Evolutionary conservation across 768 basidiomycete species (phyloP).

Genomic region (Lanmaoa pseudosensibilis): DNA sequence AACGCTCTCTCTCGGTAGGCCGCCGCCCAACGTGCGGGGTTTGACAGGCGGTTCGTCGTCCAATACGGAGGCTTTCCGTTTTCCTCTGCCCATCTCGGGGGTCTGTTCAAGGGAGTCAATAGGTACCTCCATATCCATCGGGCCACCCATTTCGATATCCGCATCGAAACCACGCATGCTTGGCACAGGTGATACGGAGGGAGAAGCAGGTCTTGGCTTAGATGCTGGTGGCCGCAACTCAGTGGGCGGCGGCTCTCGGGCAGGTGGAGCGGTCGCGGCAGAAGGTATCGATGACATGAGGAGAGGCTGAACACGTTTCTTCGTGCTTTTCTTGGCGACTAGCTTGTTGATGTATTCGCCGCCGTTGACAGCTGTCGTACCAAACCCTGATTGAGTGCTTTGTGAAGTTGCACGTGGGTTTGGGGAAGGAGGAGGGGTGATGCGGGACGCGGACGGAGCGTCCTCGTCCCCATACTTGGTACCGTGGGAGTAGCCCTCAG

Average conservation of each 20-base stretch:
- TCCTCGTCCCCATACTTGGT: constrained; percentile 19
- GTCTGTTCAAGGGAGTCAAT: constrained; percentile 55
- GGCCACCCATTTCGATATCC: constrained; percentile 41
- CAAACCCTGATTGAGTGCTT: constrained; percentile 43
- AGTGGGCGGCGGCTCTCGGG: constrained; percentile 12
- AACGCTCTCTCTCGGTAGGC: constrained; percentile 50
- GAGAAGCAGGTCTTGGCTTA: constrained; percentile 26
- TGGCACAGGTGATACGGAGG: constrained; percentile 46
- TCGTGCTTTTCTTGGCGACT: constrained; percentile 70
- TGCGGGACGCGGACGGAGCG: constrained; percentile 30
- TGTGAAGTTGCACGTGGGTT: constrained; percentile 32
- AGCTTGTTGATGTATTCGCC: constrained; percentile 70
- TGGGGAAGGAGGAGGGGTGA: constrained; percentile 54
- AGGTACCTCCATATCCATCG: constrained; percentile 54
- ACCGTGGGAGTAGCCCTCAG: constrained; percentile 68
- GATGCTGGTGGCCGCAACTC: constrained; percentile 25
- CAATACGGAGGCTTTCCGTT: constrained; percentile 49
- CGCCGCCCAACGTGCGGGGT: constrained; percentile 68
- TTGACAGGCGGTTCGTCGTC: constrained; percentile 43
- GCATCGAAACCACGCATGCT: constrained; percentile 51
- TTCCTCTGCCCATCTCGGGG: constrained; percentile 42
- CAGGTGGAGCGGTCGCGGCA: constrained; percentile 20
- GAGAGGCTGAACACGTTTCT: constrained; percentile 62
- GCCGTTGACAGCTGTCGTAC: constrained; percentile 35
- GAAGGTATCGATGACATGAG: constrained; percentile 42